Evolutionary conservation across 73 alveolate genomes (phyloP).

Genomic region (Paramecium tetraurelia): DNA sequence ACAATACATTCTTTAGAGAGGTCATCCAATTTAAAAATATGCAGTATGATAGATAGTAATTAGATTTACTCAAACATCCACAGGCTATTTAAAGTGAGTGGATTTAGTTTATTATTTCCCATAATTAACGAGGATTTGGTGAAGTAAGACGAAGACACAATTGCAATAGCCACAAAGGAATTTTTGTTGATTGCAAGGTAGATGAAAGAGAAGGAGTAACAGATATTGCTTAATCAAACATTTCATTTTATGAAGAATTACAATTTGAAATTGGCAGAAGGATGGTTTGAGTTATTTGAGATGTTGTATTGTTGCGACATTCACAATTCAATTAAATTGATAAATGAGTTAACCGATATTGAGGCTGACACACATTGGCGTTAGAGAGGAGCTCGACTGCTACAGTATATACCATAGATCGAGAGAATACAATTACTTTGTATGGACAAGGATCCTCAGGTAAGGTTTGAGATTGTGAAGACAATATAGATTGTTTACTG

Average conservation of each 20-base stretch:
- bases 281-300: background rate
- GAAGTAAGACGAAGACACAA: conserved; percentile 48
- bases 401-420: background rate
- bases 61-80: background rate
- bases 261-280: background rate
- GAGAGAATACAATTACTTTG: background rate
- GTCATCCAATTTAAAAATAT: conserved; percentile 47
- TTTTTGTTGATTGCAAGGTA: background rate
- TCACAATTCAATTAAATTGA: background rate
- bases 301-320: background rate
- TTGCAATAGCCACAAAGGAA: background rate
- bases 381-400: background rate
- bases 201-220: background rate
- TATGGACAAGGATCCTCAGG: background rate
- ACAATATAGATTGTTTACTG: background rate
- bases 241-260: background rate
- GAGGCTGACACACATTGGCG: background rate
- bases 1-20: conserved; percentile 1
- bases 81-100: background rate
- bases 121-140: conserved; percentile 28
- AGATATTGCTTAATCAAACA: background rate
- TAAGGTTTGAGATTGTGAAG: background rate
- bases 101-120: background rate
- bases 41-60: conserved; percentile 26
- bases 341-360: background rate